phyloP scores from a whole-genome alignment of 768 basidiomycete genomes.

The Auriscalpium vulgare region DNA sequence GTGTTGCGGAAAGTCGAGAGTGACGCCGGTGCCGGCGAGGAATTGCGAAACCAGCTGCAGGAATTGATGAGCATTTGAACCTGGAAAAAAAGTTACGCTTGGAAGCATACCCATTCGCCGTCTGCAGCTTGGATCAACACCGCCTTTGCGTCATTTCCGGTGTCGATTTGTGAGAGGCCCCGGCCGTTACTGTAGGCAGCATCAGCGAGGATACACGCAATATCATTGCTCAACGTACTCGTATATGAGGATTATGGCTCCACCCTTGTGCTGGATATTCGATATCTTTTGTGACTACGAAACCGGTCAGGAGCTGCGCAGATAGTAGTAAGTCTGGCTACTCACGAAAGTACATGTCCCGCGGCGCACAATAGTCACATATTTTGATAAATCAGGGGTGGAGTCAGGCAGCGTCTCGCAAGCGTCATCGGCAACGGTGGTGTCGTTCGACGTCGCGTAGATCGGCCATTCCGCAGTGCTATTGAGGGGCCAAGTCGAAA shows the following conservation, averaged over 20 bases:
- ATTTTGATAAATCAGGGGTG: slow-evolving; percentile 46
- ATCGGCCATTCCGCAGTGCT: slow-evolving; percentile 41
- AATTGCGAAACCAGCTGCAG: slow-evolving; percentile 42
- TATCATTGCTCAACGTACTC: slow-evolving; percentile 32
- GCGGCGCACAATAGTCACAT: slow-evolving; percentile 47
- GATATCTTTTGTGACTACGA: slow-evolving; percentile 40
- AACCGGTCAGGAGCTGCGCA: not conserved
- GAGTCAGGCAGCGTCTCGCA: slow-evolving; percentile 47
- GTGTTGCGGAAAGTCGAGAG: slow-evolving; percentile 40
- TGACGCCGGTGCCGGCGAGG: slow-evolving; percentile 33
- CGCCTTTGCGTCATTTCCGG: slow-evolving; percentile 37
- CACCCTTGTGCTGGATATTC: slow-evolving; percentile 48
- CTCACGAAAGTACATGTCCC: slow-evolving; percentile 52
- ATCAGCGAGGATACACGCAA: not conserved
- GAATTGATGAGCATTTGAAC: slow-evolving; percentile 33
- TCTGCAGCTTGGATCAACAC: slow-evolving; percentile 46
- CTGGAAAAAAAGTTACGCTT: slow-evolving; percentile 33
- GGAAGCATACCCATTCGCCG: slow-evolving; percentile 38
- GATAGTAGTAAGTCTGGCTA: not conserved
- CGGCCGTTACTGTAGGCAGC: slow-evolving; percentile 34
- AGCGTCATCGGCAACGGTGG: slow-evolving; percentile 45
- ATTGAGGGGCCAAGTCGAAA: slow-evolving; percentile 38
- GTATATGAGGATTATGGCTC: slow-evolving; percentile 41
- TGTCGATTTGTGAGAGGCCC: slow-evolving; percentile 34
- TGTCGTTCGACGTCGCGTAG: slow-evolving; percentile 50